Base-by-base conservation (phyloP, 805 yeast genomes). In the Sugiyamaella lignohabitans region DNA sequence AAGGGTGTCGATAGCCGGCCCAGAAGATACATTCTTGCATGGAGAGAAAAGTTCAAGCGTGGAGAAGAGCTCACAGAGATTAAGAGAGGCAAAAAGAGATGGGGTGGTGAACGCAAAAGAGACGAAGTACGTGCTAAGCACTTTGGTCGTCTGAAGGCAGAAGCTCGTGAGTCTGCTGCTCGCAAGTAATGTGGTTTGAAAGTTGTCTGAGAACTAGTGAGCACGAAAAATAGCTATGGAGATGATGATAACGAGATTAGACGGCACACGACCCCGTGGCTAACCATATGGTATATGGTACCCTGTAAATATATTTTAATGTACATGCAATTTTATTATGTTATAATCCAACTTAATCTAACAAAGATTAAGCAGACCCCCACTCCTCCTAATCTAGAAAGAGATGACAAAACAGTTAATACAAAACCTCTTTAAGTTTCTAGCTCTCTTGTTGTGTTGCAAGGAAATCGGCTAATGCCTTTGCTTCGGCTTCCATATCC, bases 71-170 rank as follows among this genome's bases (percentile, higher is more conserved):
- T 84, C 48, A 58, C 68, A 48, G 84, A 80, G 58, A 71, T 78
- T 53, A 76, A 75, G 55, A 65, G 70, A 52, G 87, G 89, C n/a
- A 81, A 75, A 71, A 87, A 87, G 73, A 73, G 75, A 57, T 71
- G 79, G 67, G 96, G 96, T 21, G 95, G 96, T 59, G 96, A 88
- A 67, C 78, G 96, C 63, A 83, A 79, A 58, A 76, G 82, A 51
- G 78, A 75, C 58, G 83, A 81, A 59, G 74, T 74, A 54, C 67
- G 72, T 16, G 91, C 95, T 4, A 60, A 57, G 16, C 53, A 52
- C 47, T 61, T 55, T 52, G 65, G 65, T 37, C 57, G 62, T 34
- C 53, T 54, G 48, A 52, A 57, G 27, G 63, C 65, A 4, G 68
- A 59, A 43, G 58, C 52, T 43, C 53, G 56, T 6, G 17, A n/a